A percentile compares a stretch with the other conserved stretches of the same genome.
Conservation (phyloP, 441 rosid species). For the Mallotus japonicus region DNA sequence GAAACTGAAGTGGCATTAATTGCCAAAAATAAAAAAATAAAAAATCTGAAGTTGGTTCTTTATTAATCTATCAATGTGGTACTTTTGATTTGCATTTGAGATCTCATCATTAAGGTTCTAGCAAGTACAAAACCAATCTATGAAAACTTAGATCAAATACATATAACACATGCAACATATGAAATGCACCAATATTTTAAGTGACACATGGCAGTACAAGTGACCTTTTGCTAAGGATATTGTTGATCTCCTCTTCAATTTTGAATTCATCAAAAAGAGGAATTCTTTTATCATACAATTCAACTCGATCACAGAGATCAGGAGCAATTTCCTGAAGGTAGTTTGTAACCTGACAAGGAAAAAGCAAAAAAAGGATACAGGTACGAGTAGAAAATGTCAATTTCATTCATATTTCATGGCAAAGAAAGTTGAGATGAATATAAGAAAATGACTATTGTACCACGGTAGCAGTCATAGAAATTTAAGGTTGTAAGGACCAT, state of each 20-base stretch:
- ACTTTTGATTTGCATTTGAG: background rate
- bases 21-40: background rate
- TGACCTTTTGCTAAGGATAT: conserved; percentile 86
- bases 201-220: background rate
- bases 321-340: conserved; percentile 97
- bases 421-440: no score
- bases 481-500: conserved; percentile 2
- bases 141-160: background rate
- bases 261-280: conserved; percentile 87
- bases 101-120: background rate
- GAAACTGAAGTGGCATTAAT: background rate
- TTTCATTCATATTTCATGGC: background rate
- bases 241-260: conserved; percentile 84
- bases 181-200: background rate
- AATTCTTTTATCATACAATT: conserved; percentile 64
- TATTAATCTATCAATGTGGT: background rate
- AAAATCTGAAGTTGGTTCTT: background rate
- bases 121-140: background rate
- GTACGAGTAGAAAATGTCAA: background rate
- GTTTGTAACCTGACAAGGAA: conserved; percentile 71
- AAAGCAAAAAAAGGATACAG: conserved; percentile 12
- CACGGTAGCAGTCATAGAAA: background rate
- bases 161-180: background rate
- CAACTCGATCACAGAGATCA: conserved; percentile 86
- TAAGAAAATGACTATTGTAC: no score